Evolutionary conservation across 768 basidiomycete species (phyloP), one percentile per base, ranked within the genome.

Genomic region (Phylloporus rhodoxanthus): DNA sequence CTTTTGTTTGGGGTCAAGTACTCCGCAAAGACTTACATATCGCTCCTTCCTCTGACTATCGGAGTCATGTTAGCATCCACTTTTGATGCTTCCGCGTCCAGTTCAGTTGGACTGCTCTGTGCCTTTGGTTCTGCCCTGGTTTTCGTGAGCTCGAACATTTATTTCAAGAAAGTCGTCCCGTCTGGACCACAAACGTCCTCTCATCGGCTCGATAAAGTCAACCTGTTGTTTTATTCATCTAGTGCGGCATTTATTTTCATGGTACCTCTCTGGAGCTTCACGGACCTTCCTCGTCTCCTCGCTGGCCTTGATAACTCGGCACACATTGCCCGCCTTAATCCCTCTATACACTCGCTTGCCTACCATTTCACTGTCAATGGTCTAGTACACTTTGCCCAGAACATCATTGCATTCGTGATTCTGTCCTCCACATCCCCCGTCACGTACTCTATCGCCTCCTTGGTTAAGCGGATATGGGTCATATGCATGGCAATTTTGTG

Each of bases 131-230:
- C 93, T 10, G 96, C 96, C 26, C 71, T 99, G 50, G 84, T 99
- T 56, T 98, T 99, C 66, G 96, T 99, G 54, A 87, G 87, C 58
- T 94, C 92, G 55, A 99, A 99, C 70, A 98, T 99, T 60, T 96
- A 94, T 68, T 97, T 95, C 79, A 99, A 99, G 72, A 98, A 95
- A 74, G 84, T 98, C 55, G 86, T 99, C 79, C 96, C 96, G 2
- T 67, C 73, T 20, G 59, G 63, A 39, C 75, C 79, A 8, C 75
- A 75, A 45, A 61, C 70, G 5, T 70, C 73, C 19, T 69, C 78
- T 4, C 86, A 87, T 64, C 92, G 91, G 68, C 79, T 99, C 29
- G 96, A 99, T 77, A 98, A 98, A 74, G 79, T 98, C 60, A 98
- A 98, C 70, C 76, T 99, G 9, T 74, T 99, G 21, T 80, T 96